Percentiles rank a stretch among this genome's conserved stretches.
Conservation (phyloP, 768 basidiomycete species). For the Tulasnella sp. region DNA sequence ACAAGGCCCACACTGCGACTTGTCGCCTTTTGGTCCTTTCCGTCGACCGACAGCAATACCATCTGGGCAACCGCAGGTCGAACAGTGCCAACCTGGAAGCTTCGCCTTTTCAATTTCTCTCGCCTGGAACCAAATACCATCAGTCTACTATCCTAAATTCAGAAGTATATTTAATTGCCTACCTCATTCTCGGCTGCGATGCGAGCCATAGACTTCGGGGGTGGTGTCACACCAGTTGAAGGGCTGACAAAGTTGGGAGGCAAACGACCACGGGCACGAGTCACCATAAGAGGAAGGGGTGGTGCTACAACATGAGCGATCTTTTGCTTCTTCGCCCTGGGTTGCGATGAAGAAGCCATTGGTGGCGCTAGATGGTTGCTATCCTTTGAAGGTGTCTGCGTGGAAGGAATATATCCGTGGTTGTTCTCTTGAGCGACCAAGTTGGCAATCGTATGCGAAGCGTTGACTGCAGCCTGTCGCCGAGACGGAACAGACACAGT, state of each 20-base stretch:
- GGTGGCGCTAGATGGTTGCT: constrained; percentile 25
- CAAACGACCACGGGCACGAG: constrained; percentile 9
- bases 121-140: constrained; percentile 26
- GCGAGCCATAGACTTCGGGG: background rate
- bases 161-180: background rate
- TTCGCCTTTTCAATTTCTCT: constrained; percentile 65
- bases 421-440: constrained; percentile 91
- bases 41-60: constrained; percentile 72
- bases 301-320: constrained; percentile 14
- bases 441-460: constrained; percentile 73
- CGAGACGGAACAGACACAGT: constrained; percentile 52
- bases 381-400: constrained; percentile 13
- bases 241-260: constrained; percentile 10
- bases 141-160: background rate
- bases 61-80: constrained; percentile 88
- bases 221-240: background rate
- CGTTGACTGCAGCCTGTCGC: constrained; percentile 78
- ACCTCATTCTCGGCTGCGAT: constrained; percentile 11
- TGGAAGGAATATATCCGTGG: constrained; percentile 28
- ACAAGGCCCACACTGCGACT: constrained; percentile 85
- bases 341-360: constrained; percentile 22
- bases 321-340: constrained; percentile 17
- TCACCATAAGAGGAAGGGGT: constrained; percentile 7
- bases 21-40: constrained; percentile 83
- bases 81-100: constrained; percentile 89